These are phyloP conservation scores for Coffea humblotiana DNA, from an alignment of 305 asterid species.

Conservation along the genomic window DNA sequence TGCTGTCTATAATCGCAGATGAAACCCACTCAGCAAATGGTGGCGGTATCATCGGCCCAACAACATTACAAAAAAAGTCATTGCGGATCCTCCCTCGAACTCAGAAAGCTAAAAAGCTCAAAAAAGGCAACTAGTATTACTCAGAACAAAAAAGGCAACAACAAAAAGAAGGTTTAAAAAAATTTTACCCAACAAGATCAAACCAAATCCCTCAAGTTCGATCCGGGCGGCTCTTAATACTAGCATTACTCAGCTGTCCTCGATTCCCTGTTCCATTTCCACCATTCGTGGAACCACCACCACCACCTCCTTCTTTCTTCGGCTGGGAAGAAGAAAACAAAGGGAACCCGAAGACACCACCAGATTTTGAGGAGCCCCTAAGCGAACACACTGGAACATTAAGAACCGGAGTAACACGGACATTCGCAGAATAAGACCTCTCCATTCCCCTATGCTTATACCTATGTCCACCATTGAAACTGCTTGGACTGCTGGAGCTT, in stretches of 20 bases:
- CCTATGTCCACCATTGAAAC: slow-evolving; percentile 65
- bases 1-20: slow-evolving; percentile 5
- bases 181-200: slow-evolving; percentile 9
- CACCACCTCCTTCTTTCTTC: slow-evolving; percentile 40
- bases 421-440: slow-evolving; percentile 88
- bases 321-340: slow-evolving; percentile 59
- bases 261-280: slow-evolving; percentile 32
- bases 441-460: slow-evolving; percentile 76
- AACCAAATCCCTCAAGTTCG: slow-evolving; percentile 26
- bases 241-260: slow-evolving; percentile 21
- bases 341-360: slow-evolving; percentile 68
- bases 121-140: background rate
- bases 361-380: slow-evolving; percentile 63
- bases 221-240: slow-evolving; percentile 37
- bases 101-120: slow-evolving; percentile 5
- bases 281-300: background rate
- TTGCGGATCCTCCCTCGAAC: slow-evolving; percentile 1
- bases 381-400: slow-evolving; percentile 88
- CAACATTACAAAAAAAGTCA: slow-evolving; percentile 25
- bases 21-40: slow-evolving; percentile 11
- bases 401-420: slow-evolving; percentile 85
- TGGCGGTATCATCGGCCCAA: slow-evolving; percentile 9
- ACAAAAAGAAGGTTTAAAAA: background rate
- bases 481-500: slow-evolving; percentile 90
- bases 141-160: background rate